Conservation (phyloP, 345 rosid genomes). For the Pistacia integerrima region DNA sequence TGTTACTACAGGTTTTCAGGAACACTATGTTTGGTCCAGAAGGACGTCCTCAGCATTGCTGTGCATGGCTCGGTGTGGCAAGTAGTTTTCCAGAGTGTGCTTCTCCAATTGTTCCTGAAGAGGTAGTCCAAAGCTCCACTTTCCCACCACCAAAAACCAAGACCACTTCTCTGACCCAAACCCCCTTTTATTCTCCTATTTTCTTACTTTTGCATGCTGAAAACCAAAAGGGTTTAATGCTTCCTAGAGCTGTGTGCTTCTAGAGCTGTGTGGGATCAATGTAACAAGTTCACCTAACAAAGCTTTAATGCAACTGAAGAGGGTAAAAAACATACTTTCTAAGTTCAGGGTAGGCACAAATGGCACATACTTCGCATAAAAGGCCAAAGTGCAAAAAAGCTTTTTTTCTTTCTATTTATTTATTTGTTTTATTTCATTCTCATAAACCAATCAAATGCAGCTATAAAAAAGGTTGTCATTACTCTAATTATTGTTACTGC, state of each 20-base stretch:
- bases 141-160: not conserved
- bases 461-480: not conserved
- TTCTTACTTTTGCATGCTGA: conserved; percentile 9
- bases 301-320: not conserved
- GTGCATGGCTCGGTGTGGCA: conserved; percentile 99
- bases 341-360: not conserved
- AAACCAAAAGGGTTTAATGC: not conserved
- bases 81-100: conserved; percentile 98
- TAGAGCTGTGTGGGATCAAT: not conserved
- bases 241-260: not conserved
- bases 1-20: conserved; percentile 74
- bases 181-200: not conserved
- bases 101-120: conserved; percentile 91
- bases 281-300: not conserved
- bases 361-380: not conserved
- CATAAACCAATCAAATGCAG: not conserved
- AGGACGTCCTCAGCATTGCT: conserved; percentile 99
- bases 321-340: not conserved
- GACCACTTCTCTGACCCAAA: not conserved
- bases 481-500: not conserved
- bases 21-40: conserved; percentile 99
- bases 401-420: not conserved
- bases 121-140: conserved; percentile 48
- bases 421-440: not conserved
- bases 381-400: not conserved